Evolutionary conservation across 306 rosid species (phyloP), one percentile per base, ranked within the genome.

Genomic region (Cicer judaicum): DNA sequence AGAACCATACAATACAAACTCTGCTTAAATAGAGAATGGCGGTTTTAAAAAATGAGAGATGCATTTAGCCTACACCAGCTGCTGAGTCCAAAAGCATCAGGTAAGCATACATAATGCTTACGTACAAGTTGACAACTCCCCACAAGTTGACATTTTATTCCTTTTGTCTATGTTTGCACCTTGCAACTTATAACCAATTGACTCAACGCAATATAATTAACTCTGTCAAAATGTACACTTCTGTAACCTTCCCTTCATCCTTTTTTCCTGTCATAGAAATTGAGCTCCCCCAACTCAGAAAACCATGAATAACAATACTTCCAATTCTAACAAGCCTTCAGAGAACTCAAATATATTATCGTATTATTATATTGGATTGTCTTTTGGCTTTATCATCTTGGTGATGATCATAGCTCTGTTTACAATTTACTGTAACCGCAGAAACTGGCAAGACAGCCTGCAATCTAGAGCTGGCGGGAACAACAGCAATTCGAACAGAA

Each of bases 361-460:
- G 8, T 82, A 77, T 52, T 66, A 50, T 34, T 41, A 48, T 14
- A 14, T 72, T 12, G 84, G 81, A 19, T 59, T 79, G 11, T 49
- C 79, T 7, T 14, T 80, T 19, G 70, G n/a, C 18, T 14, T 83
- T 16, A 47, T 83, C 36, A 3, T 46, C 9, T 2, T 83, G 5
- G 43, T 83, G 76, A 12, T 24, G 6, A 1, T 69, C 47, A 18
- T 72, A 40, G 7, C 73, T 18, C 6, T 77, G 11, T 5, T 21
- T 68, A n/a, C 78, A 44, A 66, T 41, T 54, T 80, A 65, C 62
- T 79, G 76, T 29, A 64, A 14, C 66, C 16, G 10, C 6, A 55
- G 44, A 52, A 64, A 65, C 34, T 6, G 34, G 1, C 18, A 5
- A 18, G 34, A 42, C 68, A 59, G 29, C 13, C 38, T 18, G 3